Conservation (phyloP, 805 yeast genomes). For the Kurtzmaniella cleridarum region DNA sequence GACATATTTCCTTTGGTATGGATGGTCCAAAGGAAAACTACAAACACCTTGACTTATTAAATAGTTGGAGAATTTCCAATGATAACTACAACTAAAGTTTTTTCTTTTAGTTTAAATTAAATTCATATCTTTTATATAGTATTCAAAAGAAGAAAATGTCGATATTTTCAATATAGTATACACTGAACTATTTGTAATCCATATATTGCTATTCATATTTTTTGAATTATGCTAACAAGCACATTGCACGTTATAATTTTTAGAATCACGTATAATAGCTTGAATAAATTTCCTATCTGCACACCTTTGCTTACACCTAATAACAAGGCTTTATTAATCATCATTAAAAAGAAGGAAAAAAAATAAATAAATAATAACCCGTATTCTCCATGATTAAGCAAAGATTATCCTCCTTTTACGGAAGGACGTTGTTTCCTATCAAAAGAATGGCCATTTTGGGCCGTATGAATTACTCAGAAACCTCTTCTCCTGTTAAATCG, state of each 20-base stretch:
- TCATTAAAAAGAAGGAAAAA: no score
- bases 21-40: constrained; percentile 38
- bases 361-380: no score
- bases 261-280: no score
- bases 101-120: no score
- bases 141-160: not conserved
- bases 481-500: constrained; percentile 1
- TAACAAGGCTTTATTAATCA: no score
- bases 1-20: constrained; percentile 39
- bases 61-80: constrained; percentile 38
- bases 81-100: constrained; percentile 23
- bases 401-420: not conserved
- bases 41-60: constrained; percentile 33
- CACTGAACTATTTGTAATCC: no score
- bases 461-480: not conserved
- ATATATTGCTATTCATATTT: no score
- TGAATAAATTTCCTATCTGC: no score
- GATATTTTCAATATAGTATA: no score
- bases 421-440: not conserved
- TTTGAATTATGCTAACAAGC: no score
- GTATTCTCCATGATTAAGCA: not conserved
- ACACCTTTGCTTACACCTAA: no score
- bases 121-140: not conserved
- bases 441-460: not conserved
- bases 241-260: no score